phyloP scores from a whole-genome alignment of 2,329 filamentous ascomycete genomes.

The Microascus cirrosus region DNA sequence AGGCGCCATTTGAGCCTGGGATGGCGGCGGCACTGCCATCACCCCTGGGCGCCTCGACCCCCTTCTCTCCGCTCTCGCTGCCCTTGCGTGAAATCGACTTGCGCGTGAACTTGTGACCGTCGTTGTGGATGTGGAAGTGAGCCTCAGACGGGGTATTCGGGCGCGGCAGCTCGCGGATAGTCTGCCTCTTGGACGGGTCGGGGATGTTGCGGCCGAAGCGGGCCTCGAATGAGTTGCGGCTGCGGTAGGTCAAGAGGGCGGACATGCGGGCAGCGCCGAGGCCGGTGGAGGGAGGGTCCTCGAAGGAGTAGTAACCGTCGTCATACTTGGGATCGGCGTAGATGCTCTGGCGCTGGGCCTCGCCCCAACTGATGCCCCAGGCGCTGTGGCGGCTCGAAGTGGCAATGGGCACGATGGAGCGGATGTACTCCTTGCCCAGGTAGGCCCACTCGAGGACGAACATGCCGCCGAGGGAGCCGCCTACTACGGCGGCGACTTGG shows the following conservation, averaged over 20 bases:
- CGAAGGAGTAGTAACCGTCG: conserved; percentile 85
- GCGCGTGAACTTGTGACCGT: conserved; percentile 59
- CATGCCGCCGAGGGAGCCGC: conserved; percentile 83
- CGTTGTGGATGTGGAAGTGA: conserved; percentile 74
- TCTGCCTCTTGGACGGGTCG: conserved; percentile 72
- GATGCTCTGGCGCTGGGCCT: conserved; percentile 83
- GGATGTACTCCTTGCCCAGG: conserved; percentile 76
- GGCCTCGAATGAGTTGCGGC: conserved; percentile 91
- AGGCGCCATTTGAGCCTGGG: conserved; percentile 9
- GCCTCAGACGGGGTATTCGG: conserved; percentile 54
- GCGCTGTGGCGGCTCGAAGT: conserved; percentile 78
- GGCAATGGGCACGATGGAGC: conserved; percentile 70
- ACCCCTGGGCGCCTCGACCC: conserved; percentile 9
- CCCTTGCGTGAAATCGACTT: conserved; percentile 34
- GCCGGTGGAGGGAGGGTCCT: conserved; percentile 76
- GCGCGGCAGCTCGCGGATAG: conserved; percentile 59
- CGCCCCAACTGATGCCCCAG: conserved; percentile 86
- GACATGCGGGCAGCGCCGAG: conserved; percentile 95
- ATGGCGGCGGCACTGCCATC: conserved; percentile 13
- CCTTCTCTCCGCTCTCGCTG: conserved; percentile 23
- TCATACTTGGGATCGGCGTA: conserved; percentile 98
- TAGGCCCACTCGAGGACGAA: conserved; percentile 88
- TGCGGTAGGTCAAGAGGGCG: conserved; percentile 88
- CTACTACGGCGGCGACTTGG: conserved; percentile 68
- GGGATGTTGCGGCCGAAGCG: conserved; percentile 90